Evolutionary conservation across 257 asterid species (phyloP).

Genomic region (Capsicum pubescens): DNA sequence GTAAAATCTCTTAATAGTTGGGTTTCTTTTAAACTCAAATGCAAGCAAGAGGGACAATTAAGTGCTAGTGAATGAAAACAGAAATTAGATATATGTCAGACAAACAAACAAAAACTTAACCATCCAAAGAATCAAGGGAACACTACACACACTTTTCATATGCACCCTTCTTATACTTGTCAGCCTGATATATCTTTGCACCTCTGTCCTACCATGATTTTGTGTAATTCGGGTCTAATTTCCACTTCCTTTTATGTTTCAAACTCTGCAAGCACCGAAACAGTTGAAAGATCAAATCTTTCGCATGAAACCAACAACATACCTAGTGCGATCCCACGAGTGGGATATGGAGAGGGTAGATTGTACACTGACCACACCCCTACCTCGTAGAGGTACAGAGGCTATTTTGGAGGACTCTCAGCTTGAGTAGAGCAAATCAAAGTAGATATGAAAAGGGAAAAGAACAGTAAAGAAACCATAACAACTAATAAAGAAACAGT

Average conservation of each 20-base stretch:
- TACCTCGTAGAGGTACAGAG: no score
- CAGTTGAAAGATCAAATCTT: neutral
- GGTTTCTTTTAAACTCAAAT: neutral
- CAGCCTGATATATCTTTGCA: constrained; percentile 82
- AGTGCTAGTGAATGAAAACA: neutral
- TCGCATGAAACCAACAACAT: neutral
- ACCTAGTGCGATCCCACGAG: no score
- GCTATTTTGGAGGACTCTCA: no score
- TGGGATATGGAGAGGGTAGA: no score
- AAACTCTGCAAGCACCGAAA: constrained; percentile 54
- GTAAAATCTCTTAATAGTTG: neutral
- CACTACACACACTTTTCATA: constrained; percentile 72
- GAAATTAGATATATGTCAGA: neutral
- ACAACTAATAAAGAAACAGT: no score
- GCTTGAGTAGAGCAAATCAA: no score
- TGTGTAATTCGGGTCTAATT: constrained; percentile 77
- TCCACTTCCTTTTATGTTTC: constrained; percentile 99
- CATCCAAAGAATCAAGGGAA: neutral
- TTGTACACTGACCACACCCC: no score
- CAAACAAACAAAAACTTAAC: neutral
- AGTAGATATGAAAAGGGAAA: no score
- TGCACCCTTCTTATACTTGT: constrained; percentile 84
- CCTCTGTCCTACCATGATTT: constrained; percentile 93
- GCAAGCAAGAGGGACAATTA: neutral
- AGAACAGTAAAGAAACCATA: no score